Evolutionary conservation across 345 rosid species (phyloP), one percentile per base, ranked within the genome.

Genomic region (Camelina hispida): DNA sequence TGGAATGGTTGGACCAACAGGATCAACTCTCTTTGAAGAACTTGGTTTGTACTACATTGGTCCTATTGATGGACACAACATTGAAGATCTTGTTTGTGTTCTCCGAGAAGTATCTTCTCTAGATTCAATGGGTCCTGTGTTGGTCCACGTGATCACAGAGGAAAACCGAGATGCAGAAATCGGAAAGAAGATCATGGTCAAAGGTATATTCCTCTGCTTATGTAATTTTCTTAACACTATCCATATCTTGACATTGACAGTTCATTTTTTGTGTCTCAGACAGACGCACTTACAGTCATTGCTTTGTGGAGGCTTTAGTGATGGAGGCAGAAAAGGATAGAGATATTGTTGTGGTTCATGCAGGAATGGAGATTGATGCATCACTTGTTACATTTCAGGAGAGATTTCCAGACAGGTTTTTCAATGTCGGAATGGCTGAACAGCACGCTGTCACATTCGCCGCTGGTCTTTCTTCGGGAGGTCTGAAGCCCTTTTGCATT

Each of bases 391-490:
- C 80, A 54, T 86, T 91, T 82, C 96, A 70, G 67, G 89, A 88
- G 73, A 87, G 83, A 64, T 91, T 89, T 56, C 89, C 95, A 6
- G 91, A 87, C 34, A 84, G 73, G 59, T 94, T 77, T 80, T 94
- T 94, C 28, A 93, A 89, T 75, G 91, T 91, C 47, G 96, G 97
- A 80, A 88, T 94, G 91, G 95, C 96, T 34, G 98, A 94, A 71
- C 97, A 94, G 72, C 97, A 91, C 55, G 96, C 96, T 40, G 96
- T 91, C 71, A 93, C 98, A 73, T 94, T 94, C 85, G 86, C 97
- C n/a, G 93, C 97, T 62, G 97, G 98, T 73, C 85, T 94, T 72
- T 80, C 96, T 16, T 88, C 96, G 58, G 97, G 96, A 14, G 96
- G 98, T 44, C 81, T 94, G 79, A 94, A 91, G 79, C 98, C 98